Evolutionary conservation across 2,329 filamentous ascomycete species (phyloP).

Genomic region (Claviceps humidiphila): DNA sequence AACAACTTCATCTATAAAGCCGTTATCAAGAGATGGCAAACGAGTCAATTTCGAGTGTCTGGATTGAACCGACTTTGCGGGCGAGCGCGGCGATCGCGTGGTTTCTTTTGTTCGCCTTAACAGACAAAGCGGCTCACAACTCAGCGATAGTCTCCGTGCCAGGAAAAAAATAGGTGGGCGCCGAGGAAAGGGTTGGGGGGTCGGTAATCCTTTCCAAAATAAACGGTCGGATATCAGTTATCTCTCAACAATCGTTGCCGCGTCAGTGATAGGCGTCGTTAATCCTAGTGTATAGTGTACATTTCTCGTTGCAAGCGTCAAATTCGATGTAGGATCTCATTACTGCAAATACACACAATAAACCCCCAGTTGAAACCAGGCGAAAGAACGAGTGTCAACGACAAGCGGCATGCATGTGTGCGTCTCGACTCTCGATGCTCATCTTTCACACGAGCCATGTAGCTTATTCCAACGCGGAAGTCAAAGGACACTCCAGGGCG

Average conservation of each 20-base stretch:
- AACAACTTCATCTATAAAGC: not conserved
- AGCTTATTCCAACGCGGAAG: too few species aligned
- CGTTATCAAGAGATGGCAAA: not conserved
- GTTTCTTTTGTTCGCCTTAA: not conserved
- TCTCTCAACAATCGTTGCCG: too few species aligned
- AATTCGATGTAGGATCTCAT: conserved; percentile 17
- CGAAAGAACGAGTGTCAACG: too few species aligned
- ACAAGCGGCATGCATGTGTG: too few species aligned
- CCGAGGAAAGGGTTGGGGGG: not conserved
- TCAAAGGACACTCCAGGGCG: too few species aligned
- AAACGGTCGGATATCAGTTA: too few species aligned
- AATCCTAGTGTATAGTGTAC: conserved; percentile 21
- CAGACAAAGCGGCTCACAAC: not conserved
- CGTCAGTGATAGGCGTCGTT: conserved; percentile 8
- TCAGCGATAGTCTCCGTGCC: not conserved
- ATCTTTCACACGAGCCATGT: too few species aligned
- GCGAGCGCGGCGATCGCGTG: not conserved
- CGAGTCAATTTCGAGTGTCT: not conserved
- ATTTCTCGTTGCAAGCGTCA: conserved; percentile 21
- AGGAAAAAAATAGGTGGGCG: not conserved
- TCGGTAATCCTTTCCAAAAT: not conserved
- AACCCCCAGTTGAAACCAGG: not conserved
- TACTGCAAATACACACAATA: conserved; percentile 3
- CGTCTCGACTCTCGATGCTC: too few species aligned
- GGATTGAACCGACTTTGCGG: not conserved